Conservation (phyloP, 1,139 yeast species). For the Nakaseomyces bracarensis region DNA sequence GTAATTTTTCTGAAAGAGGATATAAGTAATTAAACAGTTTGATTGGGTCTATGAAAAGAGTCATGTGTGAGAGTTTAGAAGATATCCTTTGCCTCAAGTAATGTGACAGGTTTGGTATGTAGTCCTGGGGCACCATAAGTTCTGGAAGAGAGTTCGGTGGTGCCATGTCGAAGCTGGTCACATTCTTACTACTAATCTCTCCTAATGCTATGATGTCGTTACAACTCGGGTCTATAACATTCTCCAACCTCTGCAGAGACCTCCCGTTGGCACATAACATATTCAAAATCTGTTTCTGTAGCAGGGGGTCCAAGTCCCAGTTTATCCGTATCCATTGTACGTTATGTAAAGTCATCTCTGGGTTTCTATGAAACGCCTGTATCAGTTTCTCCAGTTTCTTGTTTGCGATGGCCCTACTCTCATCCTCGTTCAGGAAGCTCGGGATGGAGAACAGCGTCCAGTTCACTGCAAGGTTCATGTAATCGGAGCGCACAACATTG, state of each 20-base stretch:
- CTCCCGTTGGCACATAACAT: conserved; percentile 27
- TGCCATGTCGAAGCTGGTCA: conserved; percentile 36
- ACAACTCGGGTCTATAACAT: conserved; percentile 34
- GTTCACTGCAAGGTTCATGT: conserved; percentile 30
- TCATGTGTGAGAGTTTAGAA: conserved; percentile 28
- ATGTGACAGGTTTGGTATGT: conserved; percentile 27
- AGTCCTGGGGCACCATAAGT: conserved; percentile 25
- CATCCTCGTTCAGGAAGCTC: conserved; percentile 25
- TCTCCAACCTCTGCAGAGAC: conserved; percentile 33
- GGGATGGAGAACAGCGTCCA: conserved; percentile 32
- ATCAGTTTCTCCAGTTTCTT: conserved; percentile 26
- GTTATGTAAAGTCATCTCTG: conserved; percentile 17
- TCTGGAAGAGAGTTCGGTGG: conserved; percentile 36
- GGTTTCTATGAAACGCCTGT: conserved; percentile 24
- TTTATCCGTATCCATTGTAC: conserved; percentile 36
- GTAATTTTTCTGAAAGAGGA: conserved; percentile 28
- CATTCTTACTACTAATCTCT: conserved; percentile 19
- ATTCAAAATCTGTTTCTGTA: conserved; percentile 29
- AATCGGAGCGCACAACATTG: conserved; percentile 31
- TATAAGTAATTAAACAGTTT: conserved; percentile 31
- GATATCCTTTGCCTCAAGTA: conserved; percentile 29
- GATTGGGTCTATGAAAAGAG: conserved; percentile 35
- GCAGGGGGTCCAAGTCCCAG: conserved; percentile 34
- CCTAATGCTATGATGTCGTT: conserved; percentile 32
- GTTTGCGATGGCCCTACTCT: conserved; percentile 28